Conservation (phyloP, 805 yeast genomes). For the Monosporozyma siamensis region DNA sequence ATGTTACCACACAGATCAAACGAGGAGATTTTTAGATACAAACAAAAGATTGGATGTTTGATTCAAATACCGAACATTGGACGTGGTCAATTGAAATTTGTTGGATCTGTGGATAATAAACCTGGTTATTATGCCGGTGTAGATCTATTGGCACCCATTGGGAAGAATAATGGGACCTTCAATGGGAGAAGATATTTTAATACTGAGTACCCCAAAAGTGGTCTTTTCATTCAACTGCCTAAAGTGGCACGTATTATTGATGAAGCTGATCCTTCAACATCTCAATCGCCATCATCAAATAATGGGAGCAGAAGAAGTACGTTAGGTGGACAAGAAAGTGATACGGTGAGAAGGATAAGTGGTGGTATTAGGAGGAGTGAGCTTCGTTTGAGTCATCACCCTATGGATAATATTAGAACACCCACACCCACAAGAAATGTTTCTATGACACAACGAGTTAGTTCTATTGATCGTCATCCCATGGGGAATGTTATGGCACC, state of each 20-base stretch:
- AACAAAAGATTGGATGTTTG: slow-evolving; percentile 24
- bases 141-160: slow-evolving; percentile 60
- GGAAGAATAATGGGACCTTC: slow-evolving; percentile 81
- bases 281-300: neutral
- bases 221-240: slow-evolving; percentile 62
- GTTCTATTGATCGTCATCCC: slow-evolving; percentile 9
- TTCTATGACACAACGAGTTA: slow-evolving; percentile 40
- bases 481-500: neutral
- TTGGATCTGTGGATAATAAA: slow-evolving; percentile 67
- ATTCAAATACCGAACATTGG: slow-evolving; percentile 60
- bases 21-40: slow-evolving; percentile 11
- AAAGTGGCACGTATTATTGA: slow-evolving; percentile 27
- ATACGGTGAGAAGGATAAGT: neutral
- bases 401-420: slow-evolving; percentile 10
- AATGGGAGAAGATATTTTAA: slow-evolving; percentile 62
- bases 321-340: neutral
- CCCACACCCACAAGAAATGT: slow-evolving; percentile 25
- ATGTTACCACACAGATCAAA: neutral
- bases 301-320: slow-evolving; percentile 13
- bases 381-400: no score
- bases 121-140: slow-evolving; percentile 78
- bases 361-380: neutral
- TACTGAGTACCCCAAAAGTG: slow-evolving; percentile 55
- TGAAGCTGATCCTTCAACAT: slow-evolving; percentile 1
- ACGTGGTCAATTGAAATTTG: slow-evolving; percentile 55